These are phyloP conservation scores for Sphaerulina musiva DNA, from an alignment of 2,329 filamentous ascomycete genomes.

Conservation along the genomic window DNA sequence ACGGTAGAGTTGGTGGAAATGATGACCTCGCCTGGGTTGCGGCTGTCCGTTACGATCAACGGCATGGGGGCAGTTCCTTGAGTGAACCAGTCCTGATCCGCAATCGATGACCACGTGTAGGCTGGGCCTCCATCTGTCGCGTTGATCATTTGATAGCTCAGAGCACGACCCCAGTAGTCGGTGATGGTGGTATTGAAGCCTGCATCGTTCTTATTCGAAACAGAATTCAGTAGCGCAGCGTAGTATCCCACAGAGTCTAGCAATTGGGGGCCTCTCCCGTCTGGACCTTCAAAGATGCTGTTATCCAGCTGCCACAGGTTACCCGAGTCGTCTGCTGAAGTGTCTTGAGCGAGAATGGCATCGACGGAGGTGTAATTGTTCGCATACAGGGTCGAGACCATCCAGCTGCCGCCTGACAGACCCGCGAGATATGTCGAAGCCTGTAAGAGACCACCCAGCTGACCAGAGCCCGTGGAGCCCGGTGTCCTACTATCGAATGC, in stretches of 20 bases:
- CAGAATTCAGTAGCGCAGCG: slow-evolving; percentile 50
- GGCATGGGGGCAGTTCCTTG: slow-evolving; percentile 63
- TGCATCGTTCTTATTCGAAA: slow-evolving; percentile 56
- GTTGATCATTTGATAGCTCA: slow-evolving; percentile 82
- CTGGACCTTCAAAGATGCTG: slow-evolving; percentile 55
- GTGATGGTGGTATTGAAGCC: slow-evolving; percentile 68
- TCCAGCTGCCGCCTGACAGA: slow-evolving; percentile 76
- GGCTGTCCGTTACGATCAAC: slow-evolving; percentile 63
- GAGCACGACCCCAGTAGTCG: slow-evolving; percentile 74
- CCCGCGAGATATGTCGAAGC: slow-evolving; percentile 73
- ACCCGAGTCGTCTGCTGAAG: slow-evolving; percentile 19
- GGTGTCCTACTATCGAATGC: slow-evolving; percentile 71
- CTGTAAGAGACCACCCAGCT: slow-evolving; percentile 75
- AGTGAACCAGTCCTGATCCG: slow-evolving; percentile 55
- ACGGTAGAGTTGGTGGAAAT: slow-evolving; percentile 67
- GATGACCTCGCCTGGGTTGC: slow-evolving; percentile 55
- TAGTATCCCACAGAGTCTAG: slow-evolving; percentile 58
- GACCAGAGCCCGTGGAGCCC: slow-evolving; percentile 55
- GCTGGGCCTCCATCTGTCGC: slow-evolving; percentile 64
- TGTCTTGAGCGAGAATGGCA: slow-evolving; percentile 43
- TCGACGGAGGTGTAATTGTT: slow-evolving; percentile 71
- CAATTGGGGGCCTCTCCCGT: slow-evolving; percentile 45
- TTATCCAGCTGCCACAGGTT: slow-evolving; percentile 57
- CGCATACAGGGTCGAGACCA: slow-evolving; percentile 70
- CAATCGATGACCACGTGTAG: slow-evolving; percentile 79